Evolutionary conservation across 306 rosid species (phyloP).

Genomic region (Lithocarpus polystachyus): DNA sequence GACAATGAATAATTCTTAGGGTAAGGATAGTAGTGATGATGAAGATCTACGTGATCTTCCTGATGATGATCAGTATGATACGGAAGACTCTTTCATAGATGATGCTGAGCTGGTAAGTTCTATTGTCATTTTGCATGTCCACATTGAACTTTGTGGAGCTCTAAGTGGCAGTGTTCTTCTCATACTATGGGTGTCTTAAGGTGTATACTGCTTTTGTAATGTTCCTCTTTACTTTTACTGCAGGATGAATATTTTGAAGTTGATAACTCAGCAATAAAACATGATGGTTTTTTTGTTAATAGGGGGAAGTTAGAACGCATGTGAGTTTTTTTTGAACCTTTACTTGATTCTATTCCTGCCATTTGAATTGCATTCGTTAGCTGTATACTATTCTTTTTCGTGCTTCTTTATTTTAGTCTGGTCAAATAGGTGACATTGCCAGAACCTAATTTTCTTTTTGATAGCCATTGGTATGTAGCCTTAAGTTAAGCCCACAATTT

Average conservation of each 20-base stretch:
- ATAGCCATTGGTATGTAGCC: neutral
- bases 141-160: conserved; percentile 24
- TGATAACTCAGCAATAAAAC: conserved; percentile 87
- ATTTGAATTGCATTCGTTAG: neutral
- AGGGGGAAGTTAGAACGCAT: conserved; percentile 85
- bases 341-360: neutral
- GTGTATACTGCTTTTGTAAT: conserved; percentile 13
- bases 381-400: neutral
- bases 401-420: neutral
- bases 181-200: conserved; percentile 2
- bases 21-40: conserved; percentile 94
- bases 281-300: conserved; percentile 93
- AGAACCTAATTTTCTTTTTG: neutral
- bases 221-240: conserved; percentile 26
- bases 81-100: conserved; percentile 96
- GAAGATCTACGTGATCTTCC: conserved; percentile 75
- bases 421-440: neutral
- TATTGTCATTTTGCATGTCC: conserved; percentile 17
- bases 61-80: conserved; percentile 96
- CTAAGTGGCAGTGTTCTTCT: conserved; percentile 12
- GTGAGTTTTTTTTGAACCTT: conserved; percentile 49
- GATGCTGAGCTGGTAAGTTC: conserved; percentile 93
- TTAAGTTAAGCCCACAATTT: neutral
- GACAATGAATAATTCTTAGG: conserved; percentile 47
- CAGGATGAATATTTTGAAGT: conserved; percentile 99